Conservation (phyloP, 1,284 basidiomycete genomes). For the Austroboletus niveus region DNA sequence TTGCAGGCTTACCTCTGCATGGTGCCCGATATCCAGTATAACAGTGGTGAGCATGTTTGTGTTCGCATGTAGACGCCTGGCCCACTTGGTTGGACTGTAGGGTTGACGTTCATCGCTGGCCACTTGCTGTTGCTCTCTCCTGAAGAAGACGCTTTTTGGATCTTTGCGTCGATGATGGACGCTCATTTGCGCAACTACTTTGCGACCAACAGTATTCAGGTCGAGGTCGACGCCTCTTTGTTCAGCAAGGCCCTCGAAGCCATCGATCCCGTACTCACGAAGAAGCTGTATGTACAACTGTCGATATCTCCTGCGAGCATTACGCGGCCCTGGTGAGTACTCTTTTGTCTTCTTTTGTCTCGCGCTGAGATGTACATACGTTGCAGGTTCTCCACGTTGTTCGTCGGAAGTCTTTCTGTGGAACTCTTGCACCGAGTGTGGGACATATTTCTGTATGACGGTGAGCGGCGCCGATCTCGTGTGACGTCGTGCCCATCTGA, state of each 20-base stretch:
- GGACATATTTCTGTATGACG: constrained; percentile 88
- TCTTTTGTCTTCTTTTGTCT: not conserved
- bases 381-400: constrained; percentile 68
- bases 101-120: constrained; percentile 75
- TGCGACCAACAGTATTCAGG: constrained; percentile 62
- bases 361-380: not conserved
- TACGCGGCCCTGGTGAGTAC: constrained; percentile 60
- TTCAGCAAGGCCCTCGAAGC: constrained; percentile 74
- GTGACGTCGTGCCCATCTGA: constrained; percentile 3
- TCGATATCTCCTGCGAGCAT: constrained; percentile 54
- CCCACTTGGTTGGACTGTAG: constrained; percentile 35
- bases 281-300: constrained; percentile 66
- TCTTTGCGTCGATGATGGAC: constrained; percentile 83
- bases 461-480: constrained; percentile 38
- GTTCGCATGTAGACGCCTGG: not conserved
- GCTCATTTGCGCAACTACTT: constrained; percentile 81
- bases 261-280: constrained; percentile 63
- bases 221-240: constrained; percentile 79
- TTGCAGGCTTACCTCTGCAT: constrained; percentile 75
- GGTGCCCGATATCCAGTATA: constrained; percentile 80
- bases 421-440: constrained; percentile 78
- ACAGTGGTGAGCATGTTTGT: constrained; percentile 38
- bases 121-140: constrained; percentile 80
- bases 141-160: constrained; percentile 94
- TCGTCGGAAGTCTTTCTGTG: constrained; percentile 75